Conservation (phyloP, 1,284 basidiomycete species). For the Cystobasidiaceae sp. region DNA sequence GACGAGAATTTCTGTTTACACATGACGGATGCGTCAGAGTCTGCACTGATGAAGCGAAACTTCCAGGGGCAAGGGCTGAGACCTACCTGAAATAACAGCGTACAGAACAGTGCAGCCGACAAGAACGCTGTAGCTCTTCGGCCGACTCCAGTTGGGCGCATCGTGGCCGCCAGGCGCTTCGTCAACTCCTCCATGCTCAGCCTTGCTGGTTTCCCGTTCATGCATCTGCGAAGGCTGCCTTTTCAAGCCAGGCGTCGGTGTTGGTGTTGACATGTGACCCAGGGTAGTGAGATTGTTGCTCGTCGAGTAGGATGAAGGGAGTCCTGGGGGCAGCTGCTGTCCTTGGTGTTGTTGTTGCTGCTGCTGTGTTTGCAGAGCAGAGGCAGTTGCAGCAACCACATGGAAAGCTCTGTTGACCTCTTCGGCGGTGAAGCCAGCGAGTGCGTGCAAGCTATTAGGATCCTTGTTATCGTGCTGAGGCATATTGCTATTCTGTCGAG, state of each 20-base stretch:
- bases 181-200: not conserved
- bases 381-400: constrained; percentile 83
- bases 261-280: constrained; percentile 16
- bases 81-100: constrained; percentile 86
- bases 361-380: constrained; percentile 56
- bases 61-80: not conserved
- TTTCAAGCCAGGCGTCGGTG: not conserved
- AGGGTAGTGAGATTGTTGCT: not conserved
- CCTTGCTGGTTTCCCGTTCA: constrained; percentile 20
- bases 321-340: not conserved
- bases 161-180: constrained; percentile 79
- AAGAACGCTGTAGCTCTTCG: constrained; percentile 76
- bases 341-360: not conserved
- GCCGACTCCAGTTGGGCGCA: constrained; percentile 89
- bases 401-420: constrained; percentile 71
- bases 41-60: not conserved
- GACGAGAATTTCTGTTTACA: constrained; percentile 70
- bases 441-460: not conserved
- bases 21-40: not conserved
- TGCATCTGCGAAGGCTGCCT: constrained; percentile 25
- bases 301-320: not conserved
- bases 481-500: too few species aligned
- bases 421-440: constrained; percentile 59
- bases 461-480: not conserved
- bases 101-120: constrained; percentile 86